Evolutionary conservation across 2,329 filamentous ascomycete species (phyloP), one percentile per base, ranked within the genome.

Genomic region (Alternaria tenuissima): DNA sequence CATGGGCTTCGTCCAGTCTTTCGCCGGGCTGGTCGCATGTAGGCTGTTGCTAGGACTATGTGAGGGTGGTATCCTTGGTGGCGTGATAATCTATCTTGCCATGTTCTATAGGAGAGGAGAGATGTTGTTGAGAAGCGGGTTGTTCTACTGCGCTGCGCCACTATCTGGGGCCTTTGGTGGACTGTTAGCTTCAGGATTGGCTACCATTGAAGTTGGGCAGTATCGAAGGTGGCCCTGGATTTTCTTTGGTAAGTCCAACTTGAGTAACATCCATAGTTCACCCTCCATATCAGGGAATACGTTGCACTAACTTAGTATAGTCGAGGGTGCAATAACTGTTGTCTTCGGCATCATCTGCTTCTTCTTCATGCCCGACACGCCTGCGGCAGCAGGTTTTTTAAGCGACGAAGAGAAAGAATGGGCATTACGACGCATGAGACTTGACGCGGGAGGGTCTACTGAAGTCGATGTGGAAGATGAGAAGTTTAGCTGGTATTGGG

Each of bases 341-440:
- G 44, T 71, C 9, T 73, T 75, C 2, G 85, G 84, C 6, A 67
- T 83, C 4, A 69, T 76, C 2, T 78, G 85, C 7, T 84, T 82
- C 67, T 85, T 87, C 56, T 61, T 83, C 2, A 78, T 87, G 2
- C 85, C 85, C 1, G 84, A 87, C 61, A 87, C 68, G 0, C 73
- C 74, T 2, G 64, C 65, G 7, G 68, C 69, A 8, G 79, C 82
- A n/a, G 65, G 66, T 4, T 77, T 76, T 47, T 54, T 77, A 18
- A 69, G 55, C 5, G 63, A 66, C 30, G 73, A 73, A 59, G 73
- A 77, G 55, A 68, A 72, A 22, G 57, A 60, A 16, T 71, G 62
- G 44, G 69, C 70, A 8, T 51, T 75, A 5, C 59, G 63, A 2
- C 69, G 74, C n/a, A 73, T 76, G 69, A 61, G 66, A 5, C 61